These are phyloP conservation scores for Calycina herbarum DNA, from an alignment of 2,329 filamentous ascomycete genomes.

Conservation along the genomic window DNA sequence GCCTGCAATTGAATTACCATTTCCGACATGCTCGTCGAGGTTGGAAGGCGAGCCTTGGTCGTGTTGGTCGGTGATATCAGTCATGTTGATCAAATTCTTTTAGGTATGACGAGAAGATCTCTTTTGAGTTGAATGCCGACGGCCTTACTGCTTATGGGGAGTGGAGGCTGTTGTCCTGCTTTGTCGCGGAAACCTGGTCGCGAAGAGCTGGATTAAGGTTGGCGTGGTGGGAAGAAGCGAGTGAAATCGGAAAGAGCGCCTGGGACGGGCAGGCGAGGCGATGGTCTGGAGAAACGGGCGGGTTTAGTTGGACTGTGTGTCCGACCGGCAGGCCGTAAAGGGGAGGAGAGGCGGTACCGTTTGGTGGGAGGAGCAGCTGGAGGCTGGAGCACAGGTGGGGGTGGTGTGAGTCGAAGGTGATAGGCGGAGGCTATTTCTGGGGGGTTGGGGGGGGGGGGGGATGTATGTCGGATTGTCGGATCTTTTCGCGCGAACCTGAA, in stretches of 20 bases:
- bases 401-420: not conserved
- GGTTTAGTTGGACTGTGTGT: conserved; percentile 7
- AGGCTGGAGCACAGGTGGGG: not conserved
- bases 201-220: conserved; percentile 37
- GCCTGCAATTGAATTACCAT: conserved; percentile 59
- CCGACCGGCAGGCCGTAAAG: conserved; percentile 4
- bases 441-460: conserved; percentile 6
- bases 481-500: conserved; percentile 23
- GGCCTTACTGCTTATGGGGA: conserved; percentile 40
- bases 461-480: conserved; percentile 7
- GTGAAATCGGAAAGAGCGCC: conserved; percentile 13
- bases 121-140: conserved; percentile 39
- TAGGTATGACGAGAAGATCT: conserved; percentile 40
- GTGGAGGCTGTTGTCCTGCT: conserved; percentile 36
- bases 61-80: conserved; percentile 78
- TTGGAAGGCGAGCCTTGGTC: conserved; percentile 73
- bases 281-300: conserved; percentile 7
- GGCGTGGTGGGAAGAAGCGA: conserved; percentile 36
- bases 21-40: conserved; percentile 74
- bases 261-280: conserved; percentile 11
- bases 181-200: conserved; percentile 39
- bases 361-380: conserved; percentile 11
- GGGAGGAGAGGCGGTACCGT: conserved; percentile 12
- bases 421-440: not conserved
- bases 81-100: conserved; percentile 53